Conservation (phyloP, 495 filamentous ascomycete species). For the Lophiotrema nucula region DNA sequence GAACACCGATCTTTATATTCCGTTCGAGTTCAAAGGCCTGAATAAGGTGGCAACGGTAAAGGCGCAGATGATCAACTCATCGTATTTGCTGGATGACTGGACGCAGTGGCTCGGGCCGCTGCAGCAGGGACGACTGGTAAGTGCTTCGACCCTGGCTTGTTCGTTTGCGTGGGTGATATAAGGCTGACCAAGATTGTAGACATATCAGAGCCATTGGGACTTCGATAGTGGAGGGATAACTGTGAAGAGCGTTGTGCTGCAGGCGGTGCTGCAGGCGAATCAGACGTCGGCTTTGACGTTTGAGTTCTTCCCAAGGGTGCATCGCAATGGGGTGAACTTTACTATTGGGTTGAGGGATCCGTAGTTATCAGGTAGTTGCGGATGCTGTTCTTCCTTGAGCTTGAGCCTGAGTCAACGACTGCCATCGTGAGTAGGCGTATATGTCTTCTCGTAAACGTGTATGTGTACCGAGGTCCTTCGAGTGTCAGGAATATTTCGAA, state of each 20-base stretch:
- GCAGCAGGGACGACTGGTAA: constrained; percentile 51
- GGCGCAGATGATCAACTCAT: constrained; percentile 50
- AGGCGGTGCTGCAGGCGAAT: constrained; percentile 49
- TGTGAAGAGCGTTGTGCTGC: constrained; percentile 46
- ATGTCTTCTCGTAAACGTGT: too few species aligned
- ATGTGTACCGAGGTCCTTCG: too few species aligned
- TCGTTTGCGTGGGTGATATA: background rate
- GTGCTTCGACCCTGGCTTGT: constrained; percentile 15
- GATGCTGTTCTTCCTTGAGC: too few species aligned
- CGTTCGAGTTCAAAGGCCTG: constrained; percentile 54
- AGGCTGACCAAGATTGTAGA: constrained; percentile 21
- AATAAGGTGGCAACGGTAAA: constrained; percentile 52
- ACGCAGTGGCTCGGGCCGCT: constrained; percentile 56
- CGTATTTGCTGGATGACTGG: constrained; percentile 57
- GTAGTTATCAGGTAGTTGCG: too few species aligned
- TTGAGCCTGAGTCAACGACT: too few species aligned
- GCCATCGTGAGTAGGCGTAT: too few species aligned
- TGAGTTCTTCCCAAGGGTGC: constrained; percentile 53
- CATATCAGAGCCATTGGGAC: constrained; percentile 53
- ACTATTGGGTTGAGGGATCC: too few species aligned
- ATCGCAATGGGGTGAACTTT: constrained; percentile 48
- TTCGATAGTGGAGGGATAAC: constrained; percentile 49
- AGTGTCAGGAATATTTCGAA: too few species aligned
- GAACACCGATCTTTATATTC: constrained; percentile 50
- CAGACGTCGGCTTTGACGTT: constrained; percentile 51